A percentile compares a stretch with the other conserved stretches of the same genome.
Conservation (phyloP, 352 stramenopile genomes). For the Phytophthora uliginosa region DNA sequence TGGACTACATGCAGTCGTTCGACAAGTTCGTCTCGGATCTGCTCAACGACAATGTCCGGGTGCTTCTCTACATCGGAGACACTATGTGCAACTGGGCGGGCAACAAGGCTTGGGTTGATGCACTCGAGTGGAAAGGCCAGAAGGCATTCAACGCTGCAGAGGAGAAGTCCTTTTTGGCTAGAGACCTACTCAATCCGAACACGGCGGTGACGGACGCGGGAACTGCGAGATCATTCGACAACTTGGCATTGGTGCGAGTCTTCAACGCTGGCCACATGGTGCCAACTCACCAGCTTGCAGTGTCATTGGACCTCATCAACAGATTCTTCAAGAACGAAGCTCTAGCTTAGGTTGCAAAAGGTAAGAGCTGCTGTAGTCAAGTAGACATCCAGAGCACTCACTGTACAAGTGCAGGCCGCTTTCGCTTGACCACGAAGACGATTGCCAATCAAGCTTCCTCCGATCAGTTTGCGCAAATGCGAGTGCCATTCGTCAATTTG, state of each 20-base stretch:
- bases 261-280: constrained; percentile 73
- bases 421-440: neutral
- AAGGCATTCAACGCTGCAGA: constrained; percentile 14
- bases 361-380: neutral
- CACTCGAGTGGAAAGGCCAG: neutral
- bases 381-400: neutral
- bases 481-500: constrained; percentile 13
- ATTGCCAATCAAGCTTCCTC: constrained; percentile 32
- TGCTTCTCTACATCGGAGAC: neutral
- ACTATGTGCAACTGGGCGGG: constrained; percentile 49
- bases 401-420: neutral
- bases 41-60: constrained; percentile 48
- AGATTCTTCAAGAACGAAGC: constrained; percentile 63
- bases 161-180: constrained; percentile 38
- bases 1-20: constrained; percentile 83
- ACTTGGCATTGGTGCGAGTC: constrained; percentile 59
- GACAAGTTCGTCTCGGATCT: constrained; percentile 61
- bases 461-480: constrained; percentile 11
- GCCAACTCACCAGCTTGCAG: constrained; percentile 56
- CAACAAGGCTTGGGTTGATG: neutral
- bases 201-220: constrained; percentile 12
- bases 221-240: constrained; percentile 49
- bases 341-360: constrained; percentile 7
- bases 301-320: constrained; percentile 59
- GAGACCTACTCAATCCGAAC: constrained; percentile 27